A percentile compares a stretch with the other conserved stretches of the same genome.
Evolutionary conservation across 768 basidiomycete species (phyloP).

Genomic region (Auricularia sp.): DNA sequence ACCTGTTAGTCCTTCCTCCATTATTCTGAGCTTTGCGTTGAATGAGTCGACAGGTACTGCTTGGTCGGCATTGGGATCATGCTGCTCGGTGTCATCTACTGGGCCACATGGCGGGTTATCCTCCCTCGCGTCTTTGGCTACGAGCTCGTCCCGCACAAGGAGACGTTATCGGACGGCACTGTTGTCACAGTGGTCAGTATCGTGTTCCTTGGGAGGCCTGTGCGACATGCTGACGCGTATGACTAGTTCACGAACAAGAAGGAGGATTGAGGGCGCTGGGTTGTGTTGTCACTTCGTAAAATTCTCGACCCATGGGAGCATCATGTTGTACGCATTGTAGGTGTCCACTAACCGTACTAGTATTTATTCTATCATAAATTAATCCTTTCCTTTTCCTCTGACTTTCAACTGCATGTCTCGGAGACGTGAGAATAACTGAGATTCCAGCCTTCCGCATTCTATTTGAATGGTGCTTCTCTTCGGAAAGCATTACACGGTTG

Average conservation of each 20-base stretch:
- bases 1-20: constrained; percentile 24
- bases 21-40: constrained; percentile 33
- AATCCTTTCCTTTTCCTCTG: no score
- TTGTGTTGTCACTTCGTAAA: no score
- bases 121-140: constrained; percentile 41
- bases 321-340: neutral
- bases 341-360: neutral
- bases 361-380: no score
- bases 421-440: no score
- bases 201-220: neutral
- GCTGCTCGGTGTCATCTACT: constrained; percentile 37
- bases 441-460: no score
- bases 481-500: no score
- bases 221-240: neutral
- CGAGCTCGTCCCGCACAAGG: constrained; percentile 38
- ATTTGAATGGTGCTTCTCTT: no score
- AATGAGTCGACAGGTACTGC: constrained; percentile 17
- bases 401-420: no score
- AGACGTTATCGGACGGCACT: constrained; percentile 40
- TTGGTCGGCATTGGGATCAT: constrained; percentile 25
- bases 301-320: no score
- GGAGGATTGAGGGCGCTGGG: neutral
- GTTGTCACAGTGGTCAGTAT: constrained; percentile 38
- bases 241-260: neutral
- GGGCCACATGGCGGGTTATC: constrained; percentile 43